Evolutionary conservation across 106 monocot species (phyloP).

Genomic region (Phalaenopsis equestris): DNA sequence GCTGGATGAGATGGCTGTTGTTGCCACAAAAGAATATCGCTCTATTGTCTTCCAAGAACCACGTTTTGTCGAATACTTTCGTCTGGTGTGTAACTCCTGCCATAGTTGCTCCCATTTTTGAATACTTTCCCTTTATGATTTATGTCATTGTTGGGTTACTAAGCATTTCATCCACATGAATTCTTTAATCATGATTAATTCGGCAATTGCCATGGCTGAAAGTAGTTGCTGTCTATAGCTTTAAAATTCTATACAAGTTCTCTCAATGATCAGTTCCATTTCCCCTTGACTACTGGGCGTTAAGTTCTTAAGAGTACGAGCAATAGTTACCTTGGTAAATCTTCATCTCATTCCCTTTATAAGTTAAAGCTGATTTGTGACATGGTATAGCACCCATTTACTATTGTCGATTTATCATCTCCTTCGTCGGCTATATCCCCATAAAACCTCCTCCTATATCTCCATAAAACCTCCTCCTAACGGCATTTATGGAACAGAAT

Average conservation of each 20-base stretch:
- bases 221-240: background rate
- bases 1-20: slow-evolving; percentile 81
- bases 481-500: too few species aligned
- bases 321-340: background rate
- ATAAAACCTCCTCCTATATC: too few species aligned
- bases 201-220: background rate
- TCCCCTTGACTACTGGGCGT: background rate
- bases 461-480: too few species aligned
- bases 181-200: background rate
- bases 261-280: background rate
- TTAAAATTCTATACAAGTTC: background rate
- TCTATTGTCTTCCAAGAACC: slow-evolving; percentile 89
- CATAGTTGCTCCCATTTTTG: background rate
- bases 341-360: background rate
- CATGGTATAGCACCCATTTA: too few species aligned
- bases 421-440: too few species aligned
- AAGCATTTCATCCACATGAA: background rate
- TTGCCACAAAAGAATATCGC: slow-evolving; percentile 67
- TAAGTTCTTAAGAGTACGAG: background rate
- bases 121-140: background rate
- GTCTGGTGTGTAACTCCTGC: slow-evolving; percentile 39
- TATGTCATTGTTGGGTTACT: background rate
- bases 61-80: slow-evolving; percentile 93
- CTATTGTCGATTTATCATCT: too few species aligned
- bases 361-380: background rate